Evolutionary conservation across 768 basidiomycete genomes (phyloP), one percentile per base, ranked within the genome.

Genomic region (Amyloporia xantha): DNA sequence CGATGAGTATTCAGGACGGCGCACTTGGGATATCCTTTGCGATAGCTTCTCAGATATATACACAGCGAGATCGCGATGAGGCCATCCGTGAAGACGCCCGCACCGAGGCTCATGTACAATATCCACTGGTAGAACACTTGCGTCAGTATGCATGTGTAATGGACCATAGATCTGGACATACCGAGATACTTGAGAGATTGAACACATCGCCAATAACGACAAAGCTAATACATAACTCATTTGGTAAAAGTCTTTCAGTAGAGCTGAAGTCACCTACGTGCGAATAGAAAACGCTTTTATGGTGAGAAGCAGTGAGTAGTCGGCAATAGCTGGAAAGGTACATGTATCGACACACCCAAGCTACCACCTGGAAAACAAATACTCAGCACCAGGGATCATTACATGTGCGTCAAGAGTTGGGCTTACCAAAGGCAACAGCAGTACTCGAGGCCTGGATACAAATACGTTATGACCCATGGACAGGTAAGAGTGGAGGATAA

Each of bases 61-160:
- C 57, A 61, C 37, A 63, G 50, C 4, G 59, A 50, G 5, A 42
- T 40, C 1, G 62, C 58, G 37, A 63, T 60, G n/a, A 54, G 38
- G 13, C 56, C 20, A 27, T 63, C 62, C 2, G 57, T 57, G 3
- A 52, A 45, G 6, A 57, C 55, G 2, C 58, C 57, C 17, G 55
- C 47, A 11, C 55, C 59, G 11, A 63, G 50, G 24, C 57, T 56
- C 12, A 50, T 37, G 37, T 63, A 63, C 5, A 63, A 30, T 24
- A 63, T 52, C 49, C 51, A 58, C 59, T 61, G 27, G 15, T 35
- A 19, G 4, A 30, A 3, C 19, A 17, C 21, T 47, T 12, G 17
- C 21, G 21, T 47, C 11, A 36, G 35, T 5, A 20, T 21, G 33
- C 24, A 27, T 2, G 15, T 21, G 5, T 5, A 17, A 17, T 24